Evolutionary conservation across 2,329 filamentous ascomycete genomes (phyloP).

Genomic region (Cladobotryum mycophilum): DNA sequence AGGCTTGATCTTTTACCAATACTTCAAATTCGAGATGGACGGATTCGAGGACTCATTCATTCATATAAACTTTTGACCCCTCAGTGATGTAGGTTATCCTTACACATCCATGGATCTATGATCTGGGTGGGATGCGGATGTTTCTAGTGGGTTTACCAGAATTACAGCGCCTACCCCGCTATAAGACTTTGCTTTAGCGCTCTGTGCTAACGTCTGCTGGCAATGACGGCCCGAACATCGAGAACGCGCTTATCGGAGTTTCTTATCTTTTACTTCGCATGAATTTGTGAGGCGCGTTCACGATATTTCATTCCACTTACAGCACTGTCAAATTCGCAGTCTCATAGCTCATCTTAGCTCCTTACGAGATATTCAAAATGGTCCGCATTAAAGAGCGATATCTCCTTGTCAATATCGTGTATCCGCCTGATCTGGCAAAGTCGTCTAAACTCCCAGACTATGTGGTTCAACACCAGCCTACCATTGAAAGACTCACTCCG

Average conservation of each 20-base stretch:
- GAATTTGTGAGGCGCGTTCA: no score
- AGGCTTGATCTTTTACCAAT: no score
- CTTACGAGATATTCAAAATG: constrained; percentile 47
- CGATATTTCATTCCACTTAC: no score
- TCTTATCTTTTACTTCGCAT: background rate
- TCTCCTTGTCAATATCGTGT: constrained; percentile 88
- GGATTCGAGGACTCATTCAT: no score
- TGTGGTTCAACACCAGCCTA: constrained; percentile 73
- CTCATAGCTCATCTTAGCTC: no score
- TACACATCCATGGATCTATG: no score
- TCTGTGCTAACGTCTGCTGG: background rate
- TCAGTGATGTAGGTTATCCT: background rate
- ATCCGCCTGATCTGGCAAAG: constrained; percentile 53
- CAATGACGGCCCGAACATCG: background rate
- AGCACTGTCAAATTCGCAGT: no score
- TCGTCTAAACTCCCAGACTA: constrained; percentile 47
- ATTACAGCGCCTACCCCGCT: background rate
- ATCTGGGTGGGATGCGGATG: background rate
- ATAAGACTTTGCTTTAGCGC: background rate
- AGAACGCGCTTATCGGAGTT: background rate
- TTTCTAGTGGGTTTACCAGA: no score
- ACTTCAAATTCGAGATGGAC: no score
- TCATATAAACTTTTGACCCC: no score
- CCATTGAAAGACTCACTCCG: constrained; percentile 62
- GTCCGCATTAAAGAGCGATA: constrained; percentile 96